These are phyloP conservation scores for Metschnikowia drakensbergensis DNA, from an alignment of 805 yeast genomes.

Conservation along the genomic window DNA sequence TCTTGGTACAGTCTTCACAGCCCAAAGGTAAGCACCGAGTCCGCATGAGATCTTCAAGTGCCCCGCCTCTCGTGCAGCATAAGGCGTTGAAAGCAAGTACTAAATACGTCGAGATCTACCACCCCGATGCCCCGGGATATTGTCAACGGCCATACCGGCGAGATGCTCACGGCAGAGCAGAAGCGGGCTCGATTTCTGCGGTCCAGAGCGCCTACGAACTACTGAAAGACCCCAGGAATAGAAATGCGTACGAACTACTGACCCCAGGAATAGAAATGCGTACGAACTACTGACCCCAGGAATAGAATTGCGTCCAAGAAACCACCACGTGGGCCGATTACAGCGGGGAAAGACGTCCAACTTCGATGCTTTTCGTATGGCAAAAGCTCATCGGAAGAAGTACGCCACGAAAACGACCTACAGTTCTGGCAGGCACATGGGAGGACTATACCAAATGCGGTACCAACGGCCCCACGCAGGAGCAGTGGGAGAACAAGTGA, in stretches of 20 bases:
- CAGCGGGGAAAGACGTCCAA: conserved; percentile 20
- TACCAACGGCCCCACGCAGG: conserved; percentile 34
- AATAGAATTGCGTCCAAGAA: conserved; percentile 29
- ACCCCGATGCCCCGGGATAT: conserved; percentile 59
- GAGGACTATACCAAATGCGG: conserved; percentile 52
- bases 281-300: too few species aligned
- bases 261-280: too few species aligned
- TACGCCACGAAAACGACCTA: conserved; percentile 33
- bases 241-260: too few species aligned
- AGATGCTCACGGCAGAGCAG: conserved; percentile 26
- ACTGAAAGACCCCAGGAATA: conserved; percentile 51
- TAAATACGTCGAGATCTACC: conserved; percentile 64
- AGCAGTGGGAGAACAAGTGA: conserved; percentile 40
- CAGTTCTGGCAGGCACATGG: conserved; percentile 62
- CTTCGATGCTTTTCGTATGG: conserved; percentile 35
- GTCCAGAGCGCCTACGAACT: conserved; percentile 39
- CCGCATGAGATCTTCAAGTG: conserved; percentile 64
- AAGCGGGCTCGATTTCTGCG: conserved; percentile 32
- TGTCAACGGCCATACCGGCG: conserved; percentile 25
- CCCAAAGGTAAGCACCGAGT: conserved; percentile 43
- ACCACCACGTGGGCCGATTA: conserved; percentile 29
- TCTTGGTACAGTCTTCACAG: conserved; percentile 25
- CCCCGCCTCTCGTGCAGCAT: conserved; percentile 37
- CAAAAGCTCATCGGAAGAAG: conserved; percentile 34
- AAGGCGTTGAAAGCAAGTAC: conserved; percentile 38